These are phyloP conservation scores for Austroboletus novae-zelandiae DNA, from an alignment of 1,284 basidiomycete genomes.

Conservation along the genomic window DNA sequence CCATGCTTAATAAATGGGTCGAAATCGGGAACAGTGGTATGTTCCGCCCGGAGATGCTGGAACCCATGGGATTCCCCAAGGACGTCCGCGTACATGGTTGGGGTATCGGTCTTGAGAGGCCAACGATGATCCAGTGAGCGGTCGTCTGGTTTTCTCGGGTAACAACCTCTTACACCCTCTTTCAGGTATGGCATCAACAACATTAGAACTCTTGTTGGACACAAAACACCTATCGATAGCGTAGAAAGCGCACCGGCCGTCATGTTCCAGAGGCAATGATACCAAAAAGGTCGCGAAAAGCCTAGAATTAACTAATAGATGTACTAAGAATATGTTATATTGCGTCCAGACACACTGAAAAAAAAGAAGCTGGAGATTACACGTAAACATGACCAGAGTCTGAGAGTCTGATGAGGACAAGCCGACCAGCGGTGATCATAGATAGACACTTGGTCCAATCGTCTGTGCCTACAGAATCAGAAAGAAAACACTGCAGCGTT, in stretches of 20 bases:
- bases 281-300: conserved; percentile 1
- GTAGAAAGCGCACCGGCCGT: conserved; percentile 91
- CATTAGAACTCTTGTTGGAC: conserved; percentile 95
- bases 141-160: background rate
- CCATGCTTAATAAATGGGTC: conserved; percentile 93
- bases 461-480: conserved; percentile 31
- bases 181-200: conserved; percentile 88
- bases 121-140: conserved; percentile 97
- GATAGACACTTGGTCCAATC: background rate
- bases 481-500: conserved; percentile 84
- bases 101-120: conserved; percentile 93
- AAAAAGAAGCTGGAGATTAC: background rate
- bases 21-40: conserved; percentile 96
- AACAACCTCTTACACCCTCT: conserved; percentile 4
- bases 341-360: background rate
- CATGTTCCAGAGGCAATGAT: conserved; percentile 58
- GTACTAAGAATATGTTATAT: conserved; percentile 2
- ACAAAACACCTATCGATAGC: conserved; percentile 90
- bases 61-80: conserved; percentile 98
- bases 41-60: conserved; percentile 99
- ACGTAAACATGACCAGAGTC: background rate
- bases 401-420: background rate
- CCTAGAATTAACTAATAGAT: conserved; percentile 4
- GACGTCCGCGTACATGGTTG: conserved; percentile 97
- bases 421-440: conserved; percentile 5